These are phyloP conservation scores for Neobulgaria alba DNA, from an alignment of 2,329 filamentous ascomycete species.

Conservation along the genomic window DNA sequence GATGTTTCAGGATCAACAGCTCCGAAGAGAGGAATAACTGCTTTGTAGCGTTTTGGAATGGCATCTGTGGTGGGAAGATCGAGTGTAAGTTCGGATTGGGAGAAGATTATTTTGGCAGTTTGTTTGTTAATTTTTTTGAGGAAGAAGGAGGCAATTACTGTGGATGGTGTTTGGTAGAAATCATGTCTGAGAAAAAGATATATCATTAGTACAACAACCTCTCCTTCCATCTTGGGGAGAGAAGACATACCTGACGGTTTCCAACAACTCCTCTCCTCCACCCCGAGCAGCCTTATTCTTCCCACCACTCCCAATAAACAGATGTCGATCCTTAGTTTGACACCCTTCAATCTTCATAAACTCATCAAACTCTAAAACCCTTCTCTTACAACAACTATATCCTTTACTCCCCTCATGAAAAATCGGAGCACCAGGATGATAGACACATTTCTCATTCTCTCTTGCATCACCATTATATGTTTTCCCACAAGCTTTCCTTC, in stretches of 20 bases:
- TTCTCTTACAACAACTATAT: slow-evolving; percentile 91
- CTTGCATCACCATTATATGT: slow-evolving; percentile 53
- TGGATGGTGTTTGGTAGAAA: slow-evolving; percentile 85
- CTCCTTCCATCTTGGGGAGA: no score
- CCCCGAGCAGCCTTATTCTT: slow-evolving; percentile 45
- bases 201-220: no score
- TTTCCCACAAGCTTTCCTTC: slow-evolving; percentile 64
- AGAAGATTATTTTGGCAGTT: slow-evolving; percentile 63
- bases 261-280: slow-evolving; percentile 63
- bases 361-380: slow-evolving; percentile 93
- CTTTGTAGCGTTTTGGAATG: slow-evolving; percentile 65
- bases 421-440: slow-evolving; percentile 83
- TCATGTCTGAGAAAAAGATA: slow-evolving; percentile 55
- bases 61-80: slow-evolving; percentile 80
- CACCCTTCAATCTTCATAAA: slow-evolving; percentile 96
- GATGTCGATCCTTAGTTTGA: slow-evolving; percentile 68
- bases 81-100: slow-evolving; percentile 53
- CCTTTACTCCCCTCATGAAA: slow-evolving; percentile 99
- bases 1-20: slow-evolving; percentile 60
- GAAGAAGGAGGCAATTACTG: slow-evolving; percentile 86
- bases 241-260: slow-evolving; percentile 67
- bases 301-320: slow-evolving; percentile 73
- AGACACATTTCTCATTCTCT: slow-evolving; percentile 68
- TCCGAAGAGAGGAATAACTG: slow-evolving; percentile 66
- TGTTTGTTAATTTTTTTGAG: slow-evolving; percentile 94